Base-by-base conservation (phyloP, 2,329 filamentous ascomycete genomes). In the Fusarium dlaminii region DNA sequence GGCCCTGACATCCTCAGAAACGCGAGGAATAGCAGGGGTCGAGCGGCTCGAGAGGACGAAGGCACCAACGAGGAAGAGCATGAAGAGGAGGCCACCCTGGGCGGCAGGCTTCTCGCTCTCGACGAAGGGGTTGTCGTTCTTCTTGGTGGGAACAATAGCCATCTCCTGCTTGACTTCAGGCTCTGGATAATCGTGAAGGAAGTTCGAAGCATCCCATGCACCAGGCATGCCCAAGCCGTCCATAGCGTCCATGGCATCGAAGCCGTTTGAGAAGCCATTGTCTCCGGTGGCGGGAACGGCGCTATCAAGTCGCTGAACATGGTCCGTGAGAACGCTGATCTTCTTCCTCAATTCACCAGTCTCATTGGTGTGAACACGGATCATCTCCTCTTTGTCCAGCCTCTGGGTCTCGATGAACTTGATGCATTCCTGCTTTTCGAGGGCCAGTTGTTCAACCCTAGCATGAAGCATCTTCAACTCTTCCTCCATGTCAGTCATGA, bases 41-140 rank as follows among this genome's bases (percentile, higher is more conserved):
- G 91, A 90, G 76, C 91, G 91, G 84, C 95, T 97, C 37, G 96
- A 98, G 71, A 96, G 93, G 77, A 98, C 95, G 81, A 98, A 98
- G 60, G 96, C 96, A 80, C 96, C 96, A 74, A 98, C 95, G 62
- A 99, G 92, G 80, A 99, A 93, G 77, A 98, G 93, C 94, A 98
- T 97, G 83, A 96, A 92, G 82, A 98, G 88, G 78, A 98, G 85
- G 79, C 94, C 90, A 58, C 94, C 94, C 78, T 95, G 93, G 76
- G 94, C 92, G 70, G 91, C 88, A 67, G 89, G 85, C 84, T 92
- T 92, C 72, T 92, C 90, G 67, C 83, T 81, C 46, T 90, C 87
- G 77, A 81, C 80, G 57, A 87, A 82, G 63, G 75, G 49, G 43
- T 72, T 75, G 55, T 82, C 81, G 52, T 63, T 74, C 84, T 90